phyloP scores from a whole-genome alignment of 495 filamentous ascomycete genomes.

The Lasiosphaeris hirsuta region DNA sequence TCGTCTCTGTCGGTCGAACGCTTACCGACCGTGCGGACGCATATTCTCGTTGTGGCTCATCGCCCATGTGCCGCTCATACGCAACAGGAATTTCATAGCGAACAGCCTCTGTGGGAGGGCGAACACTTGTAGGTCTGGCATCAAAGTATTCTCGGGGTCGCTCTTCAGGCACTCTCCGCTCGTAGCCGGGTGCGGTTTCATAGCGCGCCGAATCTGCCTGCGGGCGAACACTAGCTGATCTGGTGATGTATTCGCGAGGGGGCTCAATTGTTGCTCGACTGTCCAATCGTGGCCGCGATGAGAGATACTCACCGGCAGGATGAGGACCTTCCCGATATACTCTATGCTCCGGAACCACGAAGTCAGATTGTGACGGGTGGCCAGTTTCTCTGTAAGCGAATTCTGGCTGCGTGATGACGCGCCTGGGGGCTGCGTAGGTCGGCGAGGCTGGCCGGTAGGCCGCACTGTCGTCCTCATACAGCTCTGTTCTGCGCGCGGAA shows the following conservation, averaged over 20 bases:
- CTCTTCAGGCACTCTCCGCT: slow-evolving; percentile 35
- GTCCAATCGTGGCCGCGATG: slow-evolving; percentile 34
- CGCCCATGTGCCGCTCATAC: slow-evolving; percentile 50
- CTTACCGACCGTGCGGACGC: slow-evolving; percentile 25
- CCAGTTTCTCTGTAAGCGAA: slow-evolving; percentile 50
- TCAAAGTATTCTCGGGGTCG: slow-evolving; percentile 46
- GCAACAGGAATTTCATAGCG: slow-evolving; percentile 49
- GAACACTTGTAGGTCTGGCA: slow-evolving; percentile 53
- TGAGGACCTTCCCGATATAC: slow-evolving; percentile 3
- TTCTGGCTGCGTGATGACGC: slow-evolving; percentile 54
- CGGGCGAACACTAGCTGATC: slow-evolving; percentile 58
- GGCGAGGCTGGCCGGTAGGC: slow-evolving; percentile 43
- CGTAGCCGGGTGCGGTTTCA: slow-evolving; percentile 18
- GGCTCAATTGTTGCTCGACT: slow-evolving; percentile 33
- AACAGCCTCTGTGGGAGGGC: slow-evolving; percentile 35
- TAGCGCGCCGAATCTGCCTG: slow-evolving; percentile 15
- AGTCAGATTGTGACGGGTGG: slow-evolving; percentile 26
- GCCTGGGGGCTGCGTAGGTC: slow-evolving; percentile 39
- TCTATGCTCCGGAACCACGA: too few relatives aligned
- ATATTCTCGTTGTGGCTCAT: slow-evolving; percentile 32
- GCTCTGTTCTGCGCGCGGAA: slow-evolving; percentile 51
- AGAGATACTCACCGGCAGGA: slow-evolving; percentile 43
- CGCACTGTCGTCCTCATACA: slow-evolving; percentile 44
- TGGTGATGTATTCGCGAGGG: slow-evolving; percentile 52
- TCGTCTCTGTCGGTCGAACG: slow-evolving; percentile 21